Evolutionary conservation across 345 rosid genomes (phyloP).

Genomic region (Corchorus capsularis): DNA sequence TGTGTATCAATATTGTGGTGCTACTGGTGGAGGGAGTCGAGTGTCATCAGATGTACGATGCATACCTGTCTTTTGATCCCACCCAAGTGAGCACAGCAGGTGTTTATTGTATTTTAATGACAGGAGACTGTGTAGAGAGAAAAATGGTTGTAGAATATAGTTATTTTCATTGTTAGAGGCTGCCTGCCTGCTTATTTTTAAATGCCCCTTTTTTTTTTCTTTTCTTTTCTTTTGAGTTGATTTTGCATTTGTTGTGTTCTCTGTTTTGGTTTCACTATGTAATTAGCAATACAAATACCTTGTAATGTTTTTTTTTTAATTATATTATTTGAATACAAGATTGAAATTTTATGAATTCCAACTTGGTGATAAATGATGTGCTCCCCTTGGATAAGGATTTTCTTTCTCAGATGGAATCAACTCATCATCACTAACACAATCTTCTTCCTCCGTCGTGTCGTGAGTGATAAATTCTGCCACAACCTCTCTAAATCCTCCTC

Average conservation of each 20-base stretch:
- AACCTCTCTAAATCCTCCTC: too few species aligned
- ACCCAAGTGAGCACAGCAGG: neutral
- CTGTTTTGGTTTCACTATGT: neutral
- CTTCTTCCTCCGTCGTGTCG: too few species aligned
- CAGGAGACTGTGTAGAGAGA: neutral
- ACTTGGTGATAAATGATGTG: too few species aligned
- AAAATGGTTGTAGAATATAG: neutral
- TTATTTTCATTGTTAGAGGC: neutral
- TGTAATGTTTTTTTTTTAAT: too few species aligned
- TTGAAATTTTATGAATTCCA: too few species aligned
- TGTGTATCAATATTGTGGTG: neutral
- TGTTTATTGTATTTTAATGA: neutral
- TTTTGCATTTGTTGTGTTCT: neutral
- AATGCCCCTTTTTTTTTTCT: neutral
- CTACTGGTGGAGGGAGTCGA: neutral
- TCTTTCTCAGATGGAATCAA: too few species aligned
- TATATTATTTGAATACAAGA: too few species aligned
- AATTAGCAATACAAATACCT: neutral
- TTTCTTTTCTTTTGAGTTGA: neutral
- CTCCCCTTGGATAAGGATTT: too few species aligned
- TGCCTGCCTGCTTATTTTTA: neutral
- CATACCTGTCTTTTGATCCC: neutral
- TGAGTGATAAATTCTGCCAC: too few species aligned
- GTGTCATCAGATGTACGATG: neutral
- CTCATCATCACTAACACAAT: too few species aligned